Conservation (phyloP, 352 stramenopile species). For the Phytophthora boehmeriae region DNA sequence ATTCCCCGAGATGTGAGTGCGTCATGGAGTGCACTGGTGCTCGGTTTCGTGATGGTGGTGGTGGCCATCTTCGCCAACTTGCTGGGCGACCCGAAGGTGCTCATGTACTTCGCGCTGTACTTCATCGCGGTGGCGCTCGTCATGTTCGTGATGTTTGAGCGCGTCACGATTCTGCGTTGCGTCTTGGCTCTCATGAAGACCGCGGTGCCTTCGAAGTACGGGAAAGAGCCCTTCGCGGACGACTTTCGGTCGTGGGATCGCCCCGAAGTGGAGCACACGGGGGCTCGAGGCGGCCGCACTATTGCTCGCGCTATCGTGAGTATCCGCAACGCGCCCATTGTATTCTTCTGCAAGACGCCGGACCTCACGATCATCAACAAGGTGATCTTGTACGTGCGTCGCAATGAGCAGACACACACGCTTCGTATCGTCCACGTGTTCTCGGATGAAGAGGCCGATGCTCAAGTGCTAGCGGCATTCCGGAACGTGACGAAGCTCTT, state of each 20-base stretch:
- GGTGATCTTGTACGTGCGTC: conserved; percentile 84
- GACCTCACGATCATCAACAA: conserved; percentile 91
- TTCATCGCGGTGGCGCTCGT: conserved; percentile 45
- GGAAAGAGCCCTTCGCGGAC: conserved; percentile 38
- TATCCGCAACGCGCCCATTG: conserved; percentile 60
- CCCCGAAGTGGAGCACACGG: conserved; percentile 32
- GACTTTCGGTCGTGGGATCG: conserved; percentile 20
- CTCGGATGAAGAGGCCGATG: conserved; percentile 29
- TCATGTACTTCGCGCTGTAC: conserved; percentile 62
- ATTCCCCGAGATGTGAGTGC: conserved; percentile 71
- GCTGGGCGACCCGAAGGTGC: conserved; percentile 46
- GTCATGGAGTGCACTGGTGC: conserved; percentile 37
- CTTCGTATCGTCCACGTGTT: conserved; percentile 84
- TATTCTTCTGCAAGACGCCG: conserved; percentile 89
- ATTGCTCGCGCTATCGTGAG: conserved; percentile 46
- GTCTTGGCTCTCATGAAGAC: conserved; percentile 45
- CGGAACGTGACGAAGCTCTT: conserved; percentile 63
- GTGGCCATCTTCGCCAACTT: conserved; percentile 51
- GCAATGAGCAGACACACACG: conserved; percentile 86
- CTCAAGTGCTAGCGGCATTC: conserved; percentile 25
- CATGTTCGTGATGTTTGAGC: conserved; percentile 61
- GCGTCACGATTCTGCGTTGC: conserved; percentile 44
- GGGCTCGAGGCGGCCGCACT: conserved; percentile 46
- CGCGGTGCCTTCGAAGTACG: conserved; percentile 36
- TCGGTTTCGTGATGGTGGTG: conserved; percentile 50